Conservation (phyloP, 306 rosid genomes). For the Vicia faba region DNA sequence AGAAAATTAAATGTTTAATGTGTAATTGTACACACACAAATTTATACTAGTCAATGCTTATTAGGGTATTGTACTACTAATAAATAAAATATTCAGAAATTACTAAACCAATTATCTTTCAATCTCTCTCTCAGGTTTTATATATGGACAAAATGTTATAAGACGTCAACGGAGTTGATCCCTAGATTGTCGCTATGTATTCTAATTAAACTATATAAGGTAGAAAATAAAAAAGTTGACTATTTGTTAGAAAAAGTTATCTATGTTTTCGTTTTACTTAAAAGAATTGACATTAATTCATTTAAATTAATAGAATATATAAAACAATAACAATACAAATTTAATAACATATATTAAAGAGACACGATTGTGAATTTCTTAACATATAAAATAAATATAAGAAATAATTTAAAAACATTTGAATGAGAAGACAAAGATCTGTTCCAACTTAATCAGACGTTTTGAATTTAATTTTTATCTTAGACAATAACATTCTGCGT, state of each 20-base stretch:
- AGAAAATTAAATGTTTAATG: not conserved
- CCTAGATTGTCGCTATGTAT: constrained; percentile 39
- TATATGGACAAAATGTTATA: constrained; percentile 28
- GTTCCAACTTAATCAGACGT: no score
- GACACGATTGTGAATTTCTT: no score
- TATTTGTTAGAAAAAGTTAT: not conserved
- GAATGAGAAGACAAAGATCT: no score
- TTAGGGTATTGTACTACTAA: not conserved
- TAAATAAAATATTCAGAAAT: not conserved
- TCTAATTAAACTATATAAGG: not conserved
- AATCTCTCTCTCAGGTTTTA: not conserved
- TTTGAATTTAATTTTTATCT: no score
- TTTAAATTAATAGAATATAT: no score
- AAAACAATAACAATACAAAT: no score
- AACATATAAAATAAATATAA: no score
- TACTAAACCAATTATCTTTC: not conserved
- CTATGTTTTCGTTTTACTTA: no score
- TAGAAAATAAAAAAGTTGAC: constrained; percentile 20
- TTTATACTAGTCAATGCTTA: constrained; percentile 4
- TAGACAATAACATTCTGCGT: no score
- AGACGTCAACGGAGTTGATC: constrained; percentile 54
- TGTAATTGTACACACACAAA: not conserved
- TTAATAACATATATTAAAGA: no score
- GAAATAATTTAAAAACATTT: no score
- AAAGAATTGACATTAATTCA: no score